Base-by-base conservation (phyloP, 2,329 filamentous ascomycete species). In the Calonectria henricotiae region DNA sequence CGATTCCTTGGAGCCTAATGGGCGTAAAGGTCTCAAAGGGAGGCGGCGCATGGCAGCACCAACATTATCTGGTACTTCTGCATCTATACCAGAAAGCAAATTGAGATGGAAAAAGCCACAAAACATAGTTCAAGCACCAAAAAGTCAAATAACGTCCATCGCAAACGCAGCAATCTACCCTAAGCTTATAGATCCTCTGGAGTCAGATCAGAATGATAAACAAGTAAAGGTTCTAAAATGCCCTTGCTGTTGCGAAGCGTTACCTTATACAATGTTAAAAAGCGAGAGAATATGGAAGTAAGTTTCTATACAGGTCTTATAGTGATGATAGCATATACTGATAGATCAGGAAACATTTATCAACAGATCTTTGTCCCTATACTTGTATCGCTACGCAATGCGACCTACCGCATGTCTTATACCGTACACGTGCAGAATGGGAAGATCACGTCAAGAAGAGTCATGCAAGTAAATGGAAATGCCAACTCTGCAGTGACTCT, bases 351-450 rank as follows among this genome's bases (percentile, higher is more conserved):
- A 54, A 73, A 17, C 69, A 73, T 58, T 49, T 73, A 0, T 54
- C 62, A 11, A 58, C 32, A n/a, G 69, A 73, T n/a, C n/a, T 71
- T 12, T 65, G 49, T 35, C 69, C 71, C n/a, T 73, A 73, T 23
- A 73, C 71, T 12, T 73, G 71, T 39, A 71, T 73, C n/a, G 71
- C 68, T 5, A 12, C 68, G 15, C 5, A 68, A 17, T 73, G 71
- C 39, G 62, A 69, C 11, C 20, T 37, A 4, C 69, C 71, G 1
- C 47, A 67, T 5, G 25, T 67, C 3, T 32, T 73, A 1, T 73
- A 65, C 37, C 37, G 46, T 17, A 65, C 67, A 9, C 54, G 62
- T 17, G 20, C 44, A 13, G 49, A 54, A 27, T 51, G 71, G 55
- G 49, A 71, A n/a, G 13, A 65, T 65, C 60, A 65, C 35, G 11